Evolutionary conservation across 805 yeast genomes (phyloP).

Genomic region (Zygosaccharomyces lentus): DNA sequence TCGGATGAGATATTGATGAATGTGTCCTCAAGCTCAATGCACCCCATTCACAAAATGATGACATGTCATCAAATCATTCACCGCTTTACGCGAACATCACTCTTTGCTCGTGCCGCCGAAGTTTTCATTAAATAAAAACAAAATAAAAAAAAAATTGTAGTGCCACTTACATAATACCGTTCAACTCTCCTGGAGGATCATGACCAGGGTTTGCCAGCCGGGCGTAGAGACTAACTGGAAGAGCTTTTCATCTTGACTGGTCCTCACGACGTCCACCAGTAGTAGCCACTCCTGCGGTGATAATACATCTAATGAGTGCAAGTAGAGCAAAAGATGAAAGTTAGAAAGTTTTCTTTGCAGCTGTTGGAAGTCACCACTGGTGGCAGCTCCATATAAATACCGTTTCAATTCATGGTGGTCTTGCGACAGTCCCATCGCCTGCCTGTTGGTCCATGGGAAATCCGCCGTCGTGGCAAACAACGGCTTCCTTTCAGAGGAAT

Average conservation of each 20-base stretch:
- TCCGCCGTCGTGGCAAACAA: constrained; percentile 40
- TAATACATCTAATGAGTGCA: constrained; percentile 54
- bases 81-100: too few relatives aligned
- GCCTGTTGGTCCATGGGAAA: constrained; percentile 80
- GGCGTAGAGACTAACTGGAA: constrained; percentile 44
- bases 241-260: constrained; percentile 46
- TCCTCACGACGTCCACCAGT: constrained; percentile 45
- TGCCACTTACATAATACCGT: constrained; percentile 4
- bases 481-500: constrained; percentile 17
- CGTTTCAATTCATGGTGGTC: constrained; percentile 52
- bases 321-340: constrained; percentile 68
- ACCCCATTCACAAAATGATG: too few relatives aligned
- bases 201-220: constrained; percentile 79
- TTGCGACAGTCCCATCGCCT: constrained; percentile 68
- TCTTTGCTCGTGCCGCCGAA: not conserved
- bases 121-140: not conserved
- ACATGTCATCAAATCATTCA: too few relatives aligned
- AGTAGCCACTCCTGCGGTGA: constrained; percentile 49
- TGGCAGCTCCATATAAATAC: constrained; percentile 39
- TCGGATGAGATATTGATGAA: too few relatives aligned
- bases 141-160: not conserved
- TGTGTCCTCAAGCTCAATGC: too few relatives aligned
- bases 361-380: constrained; percentile 30
- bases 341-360: constrained; percentile 48
- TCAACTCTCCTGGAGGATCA: constrained; percentile 42